Base-by-base conservation (phyloP, 1,139 yeast genomes). In the Spathaspora sp. region DNA sequence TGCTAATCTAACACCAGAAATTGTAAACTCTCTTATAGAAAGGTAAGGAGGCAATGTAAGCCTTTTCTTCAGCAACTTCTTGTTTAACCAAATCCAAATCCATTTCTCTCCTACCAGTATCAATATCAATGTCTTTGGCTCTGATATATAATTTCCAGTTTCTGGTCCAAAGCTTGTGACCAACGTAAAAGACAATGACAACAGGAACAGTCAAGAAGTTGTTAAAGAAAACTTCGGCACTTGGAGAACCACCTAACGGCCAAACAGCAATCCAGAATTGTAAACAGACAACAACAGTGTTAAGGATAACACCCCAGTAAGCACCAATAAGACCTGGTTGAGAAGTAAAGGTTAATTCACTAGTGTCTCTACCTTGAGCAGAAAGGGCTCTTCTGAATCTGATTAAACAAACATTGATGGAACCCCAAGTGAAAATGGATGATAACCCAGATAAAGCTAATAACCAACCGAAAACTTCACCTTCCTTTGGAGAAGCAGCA, bases 381-480 rank as follows among this genome's bases (percentile, higher is more conserved):
- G 66, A 64, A 71, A 89, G 74, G 1, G 95, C 96, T 45, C 74
- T 64, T 71, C 97, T 82, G 69, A 89, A 88, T 64, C 96, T 78
- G 50, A 89, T 72, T 56, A 84, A 95, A 56, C 89, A 82, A 47
- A 86, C 60, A 60, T 86, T 82, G 57, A 89, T 86, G 16, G 91
- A 82, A 37, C 82, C 82, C 95, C 96, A 89, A 6, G 95, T 86
- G 65, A 89, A 88, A 48, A 89, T 74, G 2, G 96, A 84, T 40
- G 95, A 85, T 53, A 89, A 79, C 49, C 95, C 95, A 13, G 96
- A 86, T 42, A 90, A 71, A 23, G 96, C 88, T 61, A 88, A 71
- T 59, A 89, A 71, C 96, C 97, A 89, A 55, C 72, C 73, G 65
- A 89, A 89, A 11, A 89, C 88, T 27, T 72, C 76, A 51, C 78